A percentile compares a stretch with the other conserved stretches of the same genome.
Conservation (phyloP, 2,329 filamentous ascomycete species). For the Arthrocladium fulminans region DNA sequence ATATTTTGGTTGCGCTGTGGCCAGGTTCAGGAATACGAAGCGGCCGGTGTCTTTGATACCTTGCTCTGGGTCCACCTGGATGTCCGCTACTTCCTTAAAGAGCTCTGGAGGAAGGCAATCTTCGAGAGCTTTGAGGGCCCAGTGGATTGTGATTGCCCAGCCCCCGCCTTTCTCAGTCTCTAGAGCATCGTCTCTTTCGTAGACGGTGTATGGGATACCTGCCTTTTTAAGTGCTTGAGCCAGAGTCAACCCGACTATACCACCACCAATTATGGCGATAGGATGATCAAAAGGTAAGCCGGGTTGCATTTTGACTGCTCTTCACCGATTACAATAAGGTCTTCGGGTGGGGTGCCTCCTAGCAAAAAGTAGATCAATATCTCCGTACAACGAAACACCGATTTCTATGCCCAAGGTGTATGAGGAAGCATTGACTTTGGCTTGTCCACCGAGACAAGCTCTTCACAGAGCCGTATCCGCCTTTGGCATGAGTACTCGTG, state of each 20-base stretch:
- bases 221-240: conserved; percentile 30
- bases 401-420: too few relatives aligned
- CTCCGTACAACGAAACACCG: too few relatives aligned
- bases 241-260: conserved; percentile 29
- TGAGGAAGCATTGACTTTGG: too few relatives aligned
- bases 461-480: too few relatives aligned
- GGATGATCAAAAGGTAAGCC: conserved; percentile 15
- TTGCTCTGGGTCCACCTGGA: conserved; percentile 24
- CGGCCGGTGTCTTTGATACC: conserved; percentile 25
- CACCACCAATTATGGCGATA: conserved; percentile 30
- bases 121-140: conserved; percentile 23
- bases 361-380: too few relatives aligned
- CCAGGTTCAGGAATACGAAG: conserved; percentile 26
- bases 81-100: conserved; percentile 22
- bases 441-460: too few relatives aligned
- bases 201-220: conserved; percentile 27
- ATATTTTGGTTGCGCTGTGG: conserved; percentile 25
- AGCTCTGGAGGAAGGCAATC: conserved; percentile 20
- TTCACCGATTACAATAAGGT: not conserved
- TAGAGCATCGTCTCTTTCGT: conserved; percentile 23
- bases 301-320: not conserved
- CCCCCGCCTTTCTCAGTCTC: conserved; percentile 5
- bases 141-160: conserved; percentile 30
- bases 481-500: too few relatives aligned
- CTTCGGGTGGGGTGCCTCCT: not conserved